Evolutionary conservation across 208 protist species (phyloP).

Genomic region (Herpetomonas samuelpessoai): DNA sequence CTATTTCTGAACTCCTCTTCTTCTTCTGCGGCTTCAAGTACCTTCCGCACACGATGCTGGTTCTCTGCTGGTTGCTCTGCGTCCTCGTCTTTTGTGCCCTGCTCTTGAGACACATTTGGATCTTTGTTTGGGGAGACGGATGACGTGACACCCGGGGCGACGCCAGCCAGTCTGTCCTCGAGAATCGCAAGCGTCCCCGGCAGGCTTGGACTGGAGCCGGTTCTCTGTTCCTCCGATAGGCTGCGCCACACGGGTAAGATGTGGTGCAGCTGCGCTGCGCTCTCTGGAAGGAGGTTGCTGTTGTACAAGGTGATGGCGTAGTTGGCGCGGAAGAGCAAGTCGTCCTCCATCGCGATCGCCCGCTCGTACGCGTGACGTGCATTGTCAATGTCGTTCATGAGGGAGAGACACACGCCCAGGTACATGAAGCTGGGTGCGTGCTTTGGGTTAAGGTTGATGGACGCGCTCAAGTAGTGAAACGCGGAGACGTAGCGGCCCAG

Average conservation of each 20-base stretch:
- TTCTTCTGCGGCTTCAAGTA: too few relatives aligned
- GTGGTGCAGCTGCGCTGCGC: conserved; percentile 38
- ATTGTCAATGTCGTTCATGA: conserved; percentile 95
- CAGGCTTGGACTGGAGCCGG: conserved; percentile 4
- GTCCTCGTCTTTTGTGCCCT: neutral
- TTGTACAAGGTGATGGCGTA: conserved; percentile 90
- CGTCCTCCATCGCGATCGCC: conserved; percentile 80
- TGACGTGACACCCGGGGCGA: neutral
- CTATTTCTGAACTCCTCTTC: too few relatives aligned
- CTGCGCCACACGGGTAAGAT: conserved; percentile 46
- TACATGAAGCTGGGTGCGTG: conserved; percentile 91
- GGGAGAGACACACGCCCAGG: conserved; percentile 90
- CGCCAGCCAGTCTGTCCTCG: neutral
- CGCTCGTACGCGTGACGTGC: conserved; percentile 90
- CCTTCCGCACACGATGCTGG: too few relatives aligned
- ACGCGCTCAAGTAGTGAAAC: conserved; percentile 93
- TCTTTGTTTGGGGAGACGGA: too few relatives aligned
- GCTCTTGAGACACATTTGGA: neutral
- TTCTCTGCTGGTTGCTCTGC: too few relatives aligned
- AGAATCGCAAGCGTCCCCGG: neutral
- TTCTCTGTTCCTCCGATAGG: conserved; percentile 24
- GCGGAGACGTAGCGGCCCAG: conserved; percentile 92
- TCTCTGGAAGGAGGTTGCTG: conserved; percentile 33
- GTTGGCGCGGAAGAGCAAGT: conserved; percentile 90
- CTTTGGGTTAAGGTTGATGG: conserved; percentile 86